Evolutionary conservation across 78 protist genomes (phyloP).

Genomic region (Protostelium mycophagum): DNA sequence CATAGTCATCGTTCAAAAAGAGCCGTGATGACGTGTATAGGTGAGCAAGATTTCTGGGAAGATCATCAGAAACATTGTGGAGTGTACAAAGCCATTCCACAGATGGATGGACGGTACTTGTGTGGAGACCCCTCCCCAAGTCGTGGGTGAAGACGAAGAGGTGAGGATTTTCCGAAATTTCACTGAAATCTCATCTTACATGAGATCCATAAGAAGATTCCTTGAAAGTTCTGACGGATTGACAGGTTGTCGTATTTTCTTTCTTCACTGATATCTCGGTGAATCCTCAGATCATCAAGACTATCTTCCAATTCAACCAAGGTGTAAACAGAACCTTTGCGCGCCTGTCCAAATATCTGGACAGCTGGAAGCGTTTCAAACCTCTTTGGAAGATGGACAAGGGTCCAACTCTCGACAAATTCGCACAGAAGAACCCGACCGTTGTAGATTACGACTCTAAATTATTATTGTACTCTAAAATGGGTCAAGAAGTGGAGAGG

Average conservation of each 20-base stretch:
- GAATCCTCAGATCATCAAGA: constrained; percentile 20
- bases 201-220: not conserved
- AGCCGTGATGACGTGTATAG: no score
- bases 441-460: constrained; percentile 26
- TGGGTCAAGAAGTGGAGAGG: constrained; percentile 3
- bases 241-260: not conserved
- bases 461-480: constrained; percentile 15
- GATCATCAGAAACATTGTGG: constrained; percentile 34
- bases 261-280: constrained; percentile 1
- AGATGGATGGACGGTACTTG: constrained; percentile 90
- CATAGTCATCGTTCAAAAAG: no score
- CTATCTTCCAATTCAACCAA: not conserved
- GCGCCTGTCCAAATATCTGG: constrained; percentile 13
- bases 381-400: constrained; percentile 58
- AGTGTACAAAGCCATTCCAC: constrained; percentile 33
- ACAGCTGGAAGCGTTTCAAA: constrained; percentile 45
- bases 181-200: constrained; percentile 28
- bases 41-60: constrained; percentile 23
- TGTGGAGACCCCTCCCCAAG: constrained; percentile 32
- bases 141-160: constrained; percentile 36
- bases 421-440: constrained; percentile 18
- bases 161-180: constrained; percentile 28
- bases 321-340: not conserved
- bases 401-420: constrained; percentile 18
- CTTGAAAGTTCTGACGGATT: not conserved